Conservation (phyloP, 331 rosid species). For the Acacia concinna region DNA sequence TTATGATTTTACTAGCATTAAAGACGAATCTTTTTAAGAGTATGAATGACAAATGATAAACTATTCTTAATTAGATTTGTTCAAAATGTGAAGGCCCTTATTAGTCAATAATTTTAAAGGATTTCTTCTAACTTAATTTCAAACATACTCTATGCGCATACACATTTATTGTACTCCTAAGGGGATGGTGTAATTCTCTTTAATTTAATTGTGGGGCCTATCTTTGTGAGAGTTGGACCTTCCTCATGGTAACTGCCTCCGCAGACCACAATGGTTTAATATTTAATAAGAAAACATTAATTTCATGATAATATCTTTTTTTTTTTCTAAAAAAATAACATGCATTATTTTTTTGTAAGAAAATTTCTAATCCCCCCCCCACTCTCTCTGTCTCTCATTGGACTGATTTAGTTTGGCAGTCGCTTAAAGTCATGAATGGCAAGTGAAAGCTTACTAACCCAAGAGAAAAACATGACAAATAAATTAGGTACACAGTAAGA, state of each 20-base stretch:
- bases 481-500: constrained; percentile 60
- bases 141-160: no score
- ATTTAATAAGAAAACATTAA: neutral
- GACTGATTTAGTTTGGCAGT: constrained; percentile 40
- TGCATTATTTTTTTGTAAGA: no score
- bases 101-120: no score
- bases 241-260: neutral
- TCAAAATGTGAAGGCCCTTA: no score
- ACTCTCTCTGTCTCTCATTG: neutral
- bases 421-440: constrained; percentile 61
- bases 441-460: constrained; percentile 68
- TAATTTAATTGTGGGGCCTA: neutral
- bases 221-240: neutral
- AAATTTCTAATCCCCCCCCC: neutral
- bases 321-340: no score
- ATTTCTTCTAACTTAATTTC: no score
- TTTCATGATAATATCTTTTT: neutral
- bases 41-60: neutral
- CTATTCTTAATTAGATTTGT: neutral
- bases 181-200: no score
- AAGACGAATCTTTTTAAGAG: neutral
- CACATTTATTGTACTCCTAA: no score
- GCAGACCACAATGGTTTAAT: neutral
- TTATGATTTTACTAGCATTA: no score
- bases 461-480: constrained; percentile 44